Conservation (phyloP, 257 asterid genomes). For the Henckelia pumila region DNA sequence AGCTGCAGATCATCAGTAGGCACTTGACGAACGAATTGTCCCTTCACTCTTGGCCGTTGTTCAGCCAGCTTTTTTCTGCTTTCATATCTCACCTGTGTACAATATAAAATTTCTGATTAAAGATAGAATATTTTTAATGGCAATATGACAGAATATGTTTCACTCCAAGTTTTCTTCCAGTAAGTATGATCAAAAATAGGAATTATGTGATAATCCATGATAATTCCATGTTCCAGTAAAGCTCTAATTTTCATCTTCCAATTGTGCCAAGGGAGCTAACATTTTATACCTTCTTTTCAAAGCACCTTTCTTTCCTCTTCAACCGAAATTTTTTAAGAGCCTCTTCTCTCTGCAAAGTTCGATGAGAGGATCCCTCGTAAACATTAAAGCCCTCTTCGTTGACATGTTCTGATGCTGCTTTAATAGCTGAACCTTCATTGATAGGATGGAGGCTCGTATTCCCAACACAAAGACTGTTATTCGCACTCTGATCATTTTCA, state of each 20-base stretch:
- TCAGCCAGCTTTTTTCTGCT: conserved; percentile 90
- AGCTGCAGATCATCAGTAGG: conserved; percentile 38
- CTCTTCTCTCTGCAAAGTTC: conserved; percentile 42
- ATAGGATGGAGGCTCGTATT: conserved; percentile 19
- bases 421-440: conserved; percentile 19
- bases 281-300: conserved; percentile 50
- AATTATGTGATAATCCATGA: background rate
- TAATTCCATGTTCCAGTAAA: background rate
- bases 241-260: background rate
- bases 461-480: conserved; percentile 36
- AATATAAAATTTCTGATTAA: conserved; percentile 6
- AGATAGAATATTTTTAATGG: background rate
- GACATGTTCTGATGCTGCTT: conserved; percentile 22
- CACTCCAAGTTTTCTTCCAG: background rate
- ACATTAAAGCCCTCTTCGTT: conserved; percentile 26
- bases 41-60: conserved; percentile 81
- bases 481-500: conserved; percentile 39
- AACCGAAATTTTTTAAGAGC: conserved; percentile 48
- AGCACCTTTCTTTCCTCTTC: conserved; percentile 59
- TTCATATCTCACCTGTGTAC: conserved; percentile 70
- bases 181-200: background rate
- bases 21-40: conserved; percentile 78
- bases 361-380: conserved; percentile 32
- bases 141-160: background rate
- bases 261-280: background rate